Percentiles rank a stretch among this genome's conserved stretches.
Conservation (phyloP, 1,139 yeast genomes). For the Taiozyma sp. region DNA sequence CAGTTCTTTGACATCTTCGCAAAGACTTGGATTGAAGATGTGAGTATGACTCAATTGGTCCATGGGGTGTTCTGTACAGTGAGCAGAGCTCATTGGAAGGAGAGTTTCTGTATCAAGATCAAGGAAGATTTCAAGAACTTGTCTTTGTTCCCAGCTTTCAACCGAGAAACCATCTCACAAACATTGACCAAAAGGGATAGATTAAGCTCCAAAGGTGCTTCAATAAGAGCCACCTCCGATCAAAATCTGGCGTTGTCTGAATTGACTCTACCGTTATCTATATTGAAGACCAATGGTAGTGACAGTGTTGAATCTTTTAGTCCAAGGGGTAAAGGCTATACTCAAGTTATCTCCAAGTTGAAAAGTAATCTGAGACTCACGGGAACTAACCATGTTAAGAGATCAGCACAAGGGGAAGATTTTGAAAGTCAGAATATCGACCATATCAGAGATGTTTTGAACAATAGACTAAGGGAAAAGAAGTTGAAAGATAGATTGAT, state of each 20-base stretch:
- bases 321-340: conserved; percentile 27
- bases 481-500: conserved; percentile 2
- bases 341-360: conserved; percentile 20
- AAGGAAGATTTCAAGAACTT: conserved; percentile 26
- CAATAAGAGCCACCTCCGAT: background rate
- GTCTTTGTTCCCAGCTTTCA: conserved; percentile 31
- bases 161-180: conserved; percentile 5
- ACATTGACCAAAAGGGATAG: background rate
- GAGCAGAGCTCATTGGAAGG: conserved; percentile 17
- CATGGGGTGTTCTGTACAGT: conserved; percentile 40
- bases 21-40: conserved; percentile 32
- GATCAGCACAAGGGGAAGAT: background rate
- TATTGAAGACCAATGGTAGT: conserved; percentile 5
- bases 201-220: background rate
- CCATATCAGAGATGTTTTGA: conserved; percentile 10
- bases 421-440: conserved; percentile 7
- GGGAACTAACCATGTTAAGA: background rate
- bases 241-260: background rate
- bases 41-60: conserved; percentile 31
- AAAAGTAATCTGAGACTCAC: conserved; percentile 4
- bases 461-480: conserved; percentile 15
- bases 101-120: conserved; percentile 37
- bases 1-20: conserved; percentile 40
- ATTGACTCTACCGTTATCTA: conserved; percentile 8
- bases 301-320: conserved; percentile 5